phyloP scores from a whole-genome alignment of 306 rosid genomes.

The Medicago arabica region DNA sequence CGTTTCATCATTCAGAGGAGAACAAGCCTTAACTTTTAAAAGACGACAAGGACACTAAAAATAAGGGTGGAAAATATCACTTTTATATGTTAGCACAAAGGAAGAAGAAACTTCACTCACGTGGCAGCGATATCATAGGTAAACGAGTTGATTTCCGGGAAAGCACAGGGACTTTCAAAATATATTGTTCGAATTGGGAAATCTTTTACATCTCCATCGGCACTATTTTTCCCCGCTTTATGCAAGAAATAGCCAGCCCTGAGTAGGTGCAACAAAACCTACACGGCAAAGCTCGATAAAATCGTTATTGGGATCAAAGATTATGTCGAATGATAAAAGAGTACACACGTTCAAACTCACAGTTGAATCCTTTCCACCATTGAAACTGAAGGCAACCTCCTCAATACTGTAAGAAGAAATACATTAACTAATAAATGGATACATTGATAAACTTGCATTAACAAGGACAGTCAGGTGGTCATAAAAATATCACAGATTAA shows the following conservation, averaged over 20 bases:
- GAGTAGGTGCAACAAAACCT: constrained; percentile 93
- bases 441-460: constrained; percentile 37
- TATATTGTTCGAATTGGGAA: constrained; percentile 89
- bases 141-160: constrained; percentile 85
- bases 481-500: constrained; percentile 13
- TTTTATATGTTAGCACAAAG: background rate
- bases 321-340: constrained; percentile 33
- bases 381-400: constrained; percentile 95
- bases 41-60: constrained; percentile 15
- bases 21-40: constrained; percentile 18
- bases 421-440: constrained; percentile 4
- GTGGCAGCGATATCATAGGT: constrained; percentile 72
- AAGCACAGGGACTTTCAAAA: constrained; percentile 81
- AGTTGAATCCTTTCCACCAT: constrained; percentile 98
- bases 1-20: constrained; percentile 25
- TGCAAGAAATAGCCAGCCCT: constrained; percentile 93
- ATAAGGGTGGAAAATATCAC: constrained; percentile 18
- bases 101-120: constrained; percentile 59
- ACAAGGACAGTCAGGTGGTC: constrained; percentile 10
- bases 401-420: constrained; percentile 66
- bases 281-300: constrained; percentile 46
- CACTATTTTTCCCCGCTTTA: constrained; percentile 63
- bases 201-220: constrained; percentile 57
- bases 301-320: constrained; percentile 35
- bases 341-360: constrained; percentile 57